Percentiles rank a stretch among this genome's conserved stretches.
Conservation (phyloP, 306 rosid species). For the Styphnolobium japonicum region DNA sequence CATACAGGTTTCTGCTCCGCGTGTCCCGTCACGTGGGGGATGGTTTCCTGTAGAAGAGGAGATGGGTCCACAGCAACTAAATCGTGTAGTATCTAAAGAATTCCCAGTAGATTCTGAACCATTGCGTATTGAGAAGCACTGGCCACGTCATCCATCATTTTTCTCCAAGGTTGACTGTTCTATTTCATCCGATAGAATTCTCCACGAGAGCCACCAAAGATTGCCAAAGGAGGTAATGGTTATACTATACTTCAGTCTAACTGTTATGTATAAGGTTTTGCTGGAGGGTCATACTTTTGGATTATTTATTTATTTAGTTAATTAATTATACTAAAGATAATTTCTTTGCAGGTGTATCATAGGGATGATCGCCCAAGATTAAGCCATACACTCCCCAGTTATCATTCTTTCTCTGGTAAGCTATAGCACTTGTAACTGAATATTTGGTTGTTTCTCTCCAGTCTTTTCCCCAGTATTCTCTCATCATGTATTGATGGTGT, state of each 20-base stretch:
- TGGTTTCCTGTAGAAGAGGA: conserved; percentile 95
- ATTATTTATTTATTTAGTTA: neutral
- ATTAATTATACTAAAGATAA: neutral
- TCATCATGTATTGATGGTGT: neutral
- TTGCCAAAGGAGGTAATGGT: conserved; percentile 75
- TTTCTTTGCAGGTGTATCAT: conserved; percentile 66
- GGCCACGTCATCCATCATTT: conserved; percentile 66
- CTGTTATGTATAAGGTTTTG: conserved; percentile 19
- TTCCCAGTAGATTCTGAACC: conserved; percentile 73
- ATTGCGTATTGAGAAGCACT: conserved; percentile 67
- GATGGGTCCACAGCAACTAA: conserved; percentile 71
- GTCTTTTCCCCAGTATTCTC: neutral
- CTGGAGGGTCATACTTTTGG: conserved; percentile 13
- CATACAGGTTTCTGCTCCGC: conserved; percentile 60
- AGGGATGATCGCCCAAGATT: conserved; percentile 84
- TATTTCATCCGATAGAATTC: conserved; percentile 66
- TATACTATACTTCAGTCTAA: conserved; percentile 23
- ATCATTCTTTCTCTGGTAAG: conserved; percentile 76
- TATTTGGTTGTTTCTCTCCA: conserved; percentile 7
- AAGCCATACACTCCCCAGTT: conserved; percentile 54
- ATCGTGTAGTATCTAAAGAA: conserved; percentile 64
- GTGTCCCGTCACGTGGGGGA: conserved; percentile 54
- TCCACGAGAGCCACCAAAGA: conserved; percentile 72
- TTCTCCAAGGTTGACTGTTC: conserved; percentile 73
- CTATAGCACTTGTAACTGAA: conserved; percentile 7